phyloP scores from a whole-genome alignment of 768 basidiomycete genomes.

The Coprinellus micaceus region DNA sequence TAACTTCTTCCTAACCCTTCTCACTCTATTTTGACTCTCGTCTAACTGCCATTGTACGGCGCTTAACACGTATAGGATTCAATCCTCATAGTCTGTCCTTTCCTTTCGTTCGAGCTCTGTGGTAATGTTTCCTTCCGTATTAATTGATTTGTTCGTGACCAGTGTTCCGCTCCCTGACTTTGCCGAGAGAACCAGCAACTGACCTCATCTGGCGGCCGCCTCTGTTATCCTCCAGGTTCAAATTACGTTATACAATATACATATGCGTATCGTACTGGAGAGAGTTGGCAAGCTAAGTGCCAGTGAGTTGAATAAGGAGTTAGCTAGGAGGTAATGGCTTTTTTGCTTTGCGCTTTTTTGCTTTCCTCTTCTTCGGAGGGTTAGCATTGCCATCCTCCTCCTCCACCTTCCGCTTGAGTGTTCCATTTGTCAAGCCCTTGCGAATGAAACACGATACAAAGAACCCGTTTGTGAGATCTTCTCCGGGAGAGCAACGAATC shows the following conservation, averaged over 20 bases:
- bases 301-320: too few species aligned
- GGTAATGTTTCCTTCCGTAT: background rate
- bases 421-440: slow-evolving; percentile 31
- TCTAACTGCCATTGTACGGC: slow-evolving; percentile 40
- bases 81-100: slow-evolving; percentile 20
- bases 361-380: background rate
- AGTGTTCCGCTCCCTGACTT: too few species aligned
- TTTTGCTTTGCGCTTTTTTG: background rate
- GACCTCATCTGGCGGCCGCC: too few species aligned
- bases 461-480: slow-evolving; percentile 93
- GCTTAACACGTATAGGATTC: slow-evolving; percentile 24
- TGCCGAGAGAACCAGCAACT: too few species aligned
- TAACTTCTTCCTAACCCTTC: slow-evolving; percentile 14
- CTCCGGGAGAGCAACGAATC: slow-evolving; percentile 72
- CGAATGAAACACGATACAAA: slow-evolving; percentile 87
- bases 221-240: too few species aligned
- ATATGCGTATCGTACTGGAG: background rate
- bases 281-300: background rate
- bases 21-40: slow-evolving; percentile 17
- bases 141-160: background rate
- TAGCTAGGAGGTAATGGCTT: too few species aligned
- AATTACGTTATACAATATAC: background rate
- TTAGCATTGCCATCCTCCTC: slow-evolving; percentile 17
- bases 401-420: slow-evolving; percentile 20
- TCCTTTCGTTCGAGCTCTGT: background rate